These are phyloP conservation scores for Eutypella sp. DNA, from an alignment of 2,329 filamentous ascomycete genomes.

Conservation along the genomic window DNA sequence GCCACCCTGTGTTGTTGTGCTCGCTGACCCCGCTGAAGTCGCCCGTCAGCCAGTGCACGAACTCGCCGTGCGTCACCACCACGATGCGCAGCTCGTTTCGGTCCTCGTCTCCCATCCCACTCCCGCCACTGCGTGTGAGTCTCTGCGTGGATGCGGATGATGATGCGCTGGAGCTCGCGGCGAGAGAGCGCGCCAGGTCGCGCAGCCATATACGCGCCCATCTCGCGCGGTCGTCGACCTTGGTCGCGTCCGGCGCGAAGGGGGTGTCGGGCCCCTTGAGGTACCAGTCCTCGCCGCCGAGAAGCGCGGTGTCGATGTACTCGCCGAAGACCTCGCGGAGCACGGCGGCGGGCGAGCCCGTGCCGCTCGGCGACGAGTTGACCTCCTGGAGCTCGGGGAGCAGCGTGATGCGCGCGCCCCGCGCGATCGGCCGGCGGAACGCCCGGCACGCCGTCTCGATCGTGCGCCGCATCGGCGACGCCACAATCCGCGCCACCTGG, in stretches of 20 bases:
- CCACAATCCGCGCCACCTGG: slow-evolving; percentile 61
- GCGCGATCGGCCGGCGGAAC: slow-evolving; percentile 43
- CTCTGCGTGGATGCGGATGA: not conserved
- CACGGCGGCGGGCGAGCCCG: slow-evolving; percentile 51
- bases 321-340: slow-evolving; percentile 53
- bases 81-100: slow-evolving; percentile 57
- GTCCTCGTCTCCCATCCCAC: not conserved
- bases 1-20: slow-evolving; percentile 54
- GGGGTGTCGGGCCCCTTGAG: slow-evolving; percentile 47
- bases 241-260: slow-evolving; percentile 40
- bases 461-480: slow-evolving; percentile 74
- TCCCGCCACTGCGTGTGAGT: not conserved
- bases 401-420: slow-evolving; percentile 51
- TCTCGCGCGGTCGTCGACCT: slow-evolving; percentile 55
- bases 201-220: slow-evolving; percentile 54
- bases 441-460: slow-evolving; percentile 67
- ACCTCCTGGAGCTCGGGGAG: slow-evolving; percentile 76
- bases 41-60: slow-evolving; percentile 76
- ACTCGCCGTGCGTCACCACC: slow-evolving; percentile 74
- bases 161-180: not conserved
- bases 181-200: slow-evolving; percentile 31
- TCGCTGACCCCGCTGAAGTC: slow-evolving; percentile 63
- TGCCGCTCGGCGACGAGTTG: slow-evolving; percentile 67
- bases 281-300: slow-evolving; percentile 66
- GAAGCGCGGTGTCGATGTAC: slow-evolving; percentile 54